A percentile compares a stretch with the other conserved stretches of the same genome.
Conservation (phyloP, 495 filamentous ascomycete genomes). For the Hypoxylon subgilvum region DNA sequence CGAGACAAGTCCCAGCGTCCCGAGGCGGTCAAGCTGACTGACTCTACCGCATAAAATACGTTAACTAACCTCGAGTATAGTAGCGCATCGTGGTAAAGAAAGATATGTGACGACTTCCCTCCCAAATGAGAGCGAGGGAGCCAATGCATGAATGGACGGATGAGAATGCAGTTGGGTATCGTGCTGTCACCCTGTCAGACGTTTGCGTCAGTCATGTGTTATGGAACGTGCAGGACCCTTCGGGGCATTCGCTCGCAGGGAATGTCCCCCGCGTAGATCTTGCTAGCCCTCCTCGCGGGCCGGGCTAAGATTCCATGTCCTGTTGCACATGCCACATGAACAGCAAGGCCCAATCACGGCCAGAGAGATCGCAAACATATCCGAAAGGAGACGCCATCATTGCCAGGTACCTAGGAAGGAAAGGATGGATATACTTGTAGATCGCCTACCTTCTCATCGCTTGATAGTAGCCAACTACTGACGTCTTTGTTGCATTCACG, state of each 20-base stretch:
- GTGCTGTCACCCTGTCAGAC: slow-evolving; percentile 33
- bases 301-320: slow-evolving; percentile 31
- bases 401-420: too few relatives aligned
- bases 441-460: slow-evolving; percentile 29
- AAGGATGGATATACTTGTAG: slow-evolving; percentile 32
- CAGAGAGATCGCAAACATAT: slow-evolving; percentile 32
- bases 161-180: slow-evolving; percentile 31
- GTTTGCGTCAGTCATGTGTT: slow-evolving; percentile 41
- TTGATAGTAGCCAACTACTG: slow-evolving; percentile 35
- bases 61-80: too few relatives aligned
- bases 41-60: slow-evolving; percentile 18
- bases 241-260: slow-evolving; percentile 31
- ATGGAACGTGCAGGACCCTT: slow-evolving; percentile 37
- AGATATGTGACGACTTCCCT: too few relatives aligned
- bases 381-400: slow-evolving; percentile 32
- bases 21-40: slow-evolving; percentile 29
- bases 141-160: slow-evolving; percentile 3
- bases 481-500: slow-evolving; percentile 36
- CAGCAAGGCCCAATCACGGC: slow-evolving; percentile 24
- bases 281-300: slow-evolving; percentile 30
- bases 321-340: slow-evolving; percentile 37
- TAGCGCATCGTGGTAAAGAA: too few relatives aligned
- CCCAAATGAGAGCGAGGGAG: background rate
- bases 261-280: slow-evolving; percentile 38
- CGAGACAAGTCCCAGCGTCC: slow-evolving; percentile 23